Evolutionary conservation across 257 asterid genomes (phyloP).

Genomic region (Jaltomata sinuosa): DNA sequence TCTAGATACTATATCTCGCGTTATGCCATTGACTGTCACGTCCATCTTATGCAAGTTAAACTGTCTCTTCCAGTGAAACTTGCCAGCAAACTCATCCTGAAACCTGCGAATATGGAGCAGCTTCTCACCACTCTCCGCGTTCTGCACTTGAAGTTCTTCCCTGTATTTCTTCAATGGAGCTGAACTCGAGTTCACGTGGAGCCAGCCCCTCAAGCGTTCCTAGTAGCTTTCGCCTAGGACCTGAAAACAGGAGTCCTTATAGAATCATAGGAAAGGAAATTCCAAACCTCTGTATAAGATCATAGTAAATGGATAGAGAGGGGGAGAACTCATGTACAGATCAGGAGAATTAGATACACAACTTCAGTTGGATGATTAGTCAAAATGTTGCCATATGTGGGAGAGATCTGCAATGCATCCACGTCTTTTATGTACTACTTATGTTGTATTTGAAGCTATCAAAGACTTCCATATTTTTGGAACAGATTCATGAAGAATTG

Average conservation of each 20-base stretch:
- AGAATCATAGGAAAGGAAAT: slow-evolving; percentile 24
- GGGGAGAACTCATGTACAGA: background rate
- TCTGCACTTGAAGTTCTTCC: slow-evolving; percentile 43
- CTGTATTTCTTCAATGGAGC: slow-evolving; percentile 30
- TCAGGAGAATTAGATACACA: background rate
- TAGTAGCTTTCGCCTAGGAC: slow-evolving; percentile 11
- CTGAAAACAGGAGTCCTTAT: slow-evolving; percentile 6
- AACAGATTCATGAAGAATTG: background rate
- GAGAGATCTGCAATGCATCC: background rate
- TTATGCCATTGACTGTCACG: background rate
- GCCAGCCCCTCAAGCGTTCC: slow-evolving; percentile 20
- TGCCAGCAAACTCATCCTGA: slow-evolving; percentile 27
- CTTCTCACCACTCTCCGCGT: slow-evolving; percentile 45
- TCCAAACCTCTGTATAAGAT: slow-evolving; percentile 6
- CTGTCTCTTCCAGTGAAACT: slow-evolving; percentile 24
- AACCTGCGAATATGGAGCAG: slow-evolving; percentile 15
- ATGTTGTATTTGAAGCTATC: background rate
- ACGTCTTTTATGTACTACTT: background rate
- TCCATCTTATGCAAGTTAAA: background rate
- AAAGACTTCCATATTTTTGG: background rate
- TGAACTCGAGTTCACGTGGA: slow-evolving; percentile 15
- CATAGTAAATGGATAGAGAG: background rate
- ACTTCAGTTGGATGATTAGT: background rate
- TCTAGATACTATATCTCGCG: background rate
- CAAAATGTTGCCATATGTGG: background rate